Base-by-base conservation (phyloP, 2,329 filamentous ascomycete species). In the Colletotrichum eremochloae region DNA sequence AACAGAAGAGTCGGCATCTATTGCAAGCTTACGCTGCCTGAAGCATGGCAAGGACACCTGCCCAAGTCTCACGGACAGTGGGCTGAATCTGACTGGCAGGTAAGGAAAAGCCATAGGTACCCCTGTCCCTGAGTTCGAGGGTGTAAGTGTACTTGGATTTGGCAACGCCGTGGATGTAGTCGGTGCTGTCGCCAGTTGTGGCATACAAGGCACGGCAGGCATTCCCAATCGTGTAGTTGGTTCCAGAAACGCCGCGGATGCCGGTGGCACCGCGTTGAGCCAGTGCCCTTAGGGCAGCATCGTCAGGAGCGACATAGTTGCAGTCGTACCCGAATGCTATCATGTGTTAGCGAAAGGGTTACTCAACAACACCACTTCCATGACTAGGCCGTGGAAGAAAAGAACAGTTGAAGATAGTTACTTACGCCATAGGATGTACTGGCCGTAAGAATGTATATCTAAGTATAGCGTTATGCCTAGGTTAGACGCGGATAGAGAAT, bases 401-500 rank as follows among this genome's bases (percentile, higher is more conserved):
- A 5, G 9, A 5, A 29, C 4, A 1, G 31, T 48, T 5, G 6
- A 8, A 44, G 3, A 2, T 4, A 3, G 20, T 1, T 14, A 46
- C 69, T 56, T 48, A 75, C 73, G 74, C 73, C 70, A 75, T 5
- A 75, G 71, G 18, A 75, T 75, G 56, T 74, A 75, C 68, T 92
- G 90, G 14, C 85, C 87, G 80, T 91, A 93, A 0, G 88, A 86
- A 80, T 93, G 91, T 77, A 88, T 89, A 80, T 93, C 91, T 74
- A 92, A 87, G 80, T 88, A 93, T 2, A 91, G 82, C 76, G 88
- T 87, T 52, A 92, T 81, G 1, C 88, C 87, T 72, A 24, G 24
- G 24, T 87, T 83, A 3, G 75, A 67, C 11, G 67, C 77, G 5
- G 82, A 80, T 29, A 90, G 75, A 18, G 78, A 75, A 65, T 84